Evolutionary conservation across 225 moss, liverwort and hornwort species (phyloP), one percentile per base, ranked within the genome.

Genomic region (Climacium dendroides): DNA sequence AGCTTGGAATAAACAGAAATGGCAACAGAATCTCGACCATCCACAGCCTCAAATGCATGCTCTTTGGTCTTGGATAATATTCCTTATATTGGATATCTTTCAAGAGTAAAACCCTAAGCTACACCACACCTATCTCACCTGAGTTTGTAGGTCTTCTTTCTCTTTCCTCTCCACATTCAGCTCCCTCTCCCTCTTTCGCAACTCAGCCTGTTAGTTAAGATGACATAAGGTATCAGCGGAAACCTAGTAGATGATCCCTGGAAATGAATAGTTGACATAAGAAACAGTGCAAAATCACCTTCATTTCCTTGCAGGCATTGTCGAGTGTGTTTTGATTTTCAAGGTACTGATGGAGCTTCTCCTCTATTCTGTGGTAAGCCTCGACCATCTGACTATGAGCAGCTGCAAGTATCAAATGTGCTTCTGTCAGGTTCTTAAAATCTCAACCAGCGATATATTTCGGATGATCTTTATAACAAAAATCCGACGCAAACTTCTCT

Each of bases 101-200:
- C 30, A 53, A 59, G 28, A 47, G 22, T 54, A 55, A 43, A 73
- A 47, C 55, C 48, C 61, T 72, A 47, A 67, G 48, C 74, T 48
- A 75, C 22, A 61, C 62, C 62, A 62, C 76, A 79, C 72, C 32
- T 20, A 87, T 74, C 90, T 90, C 74, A 96, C 97, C 95, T 98
- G 98, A 78, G 94, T 95, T 91, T 97, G 97, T 57, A 98, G 92
- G 83, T 98, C 98, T 70, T 96, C 94, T 67, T 95, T 93, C 93
- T 97, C 98, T 89, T 97, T 98, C 53, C 95, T 94, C 83, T 95
- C 90, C 79, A 92, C 95, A 90, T 93, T 96, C 58, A 98, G 82
- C 78, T 98, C 98, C 83, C 98, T 94, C 83, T 98, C 98, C 89
- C 93, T 95, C 94, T 93, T 98, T 81, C 98, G 94, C 89, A 97